Evolutionary conservation across 75 land plant species (phyloP), one percentile per base, ranked within the genome.

Genomic region (Sequoiadendron giganteum): DNA sequence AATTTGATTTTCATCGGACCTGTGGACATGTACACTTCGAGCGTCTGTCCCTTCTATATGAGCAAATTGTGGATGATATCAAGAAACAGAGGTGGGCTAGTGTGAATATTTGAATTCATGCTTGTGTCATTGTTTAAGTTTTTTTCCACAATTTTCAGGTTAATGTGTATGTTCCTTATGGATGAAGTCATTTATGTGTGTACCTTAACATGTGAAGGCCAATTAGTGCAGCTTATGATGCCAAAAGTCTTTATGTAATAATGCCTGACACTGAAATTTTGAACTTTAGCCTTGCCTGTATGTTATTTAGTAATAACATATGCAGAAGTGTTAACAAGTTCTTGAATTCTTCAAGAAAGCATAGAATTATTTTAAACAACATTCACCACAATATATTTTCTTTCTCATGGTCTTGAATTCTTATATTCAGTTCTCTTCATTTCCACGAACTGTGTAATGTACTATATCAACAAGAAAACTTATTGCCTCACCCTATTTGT

Each of bases 1-100:
- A 96, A 2, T 98, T 98, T 93, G 99, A 98, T 83, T 98, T 98
- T 87, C 99, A 98, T 87, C 93, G 87, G 11, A 73, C 82, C 36
- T 98, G 99, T 93, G 96, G 95, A 32, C 94, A 88, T 47, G 88
- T 93, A 75, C 96, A 95, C 84, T 98, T 98, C 87, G 96, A 98
- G 73, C 92, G 94, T 48, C 86, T 98, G 65, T 90, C 94, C 1
- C 16, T 89, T 86, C 94, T 98, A 2, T 94, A 95, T 91, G 94
- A 97, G 81, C 89, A 97, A 82, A 92, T 97, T 25, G 83, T 88
- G 25, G 94, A 91, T 48, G 91, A 91, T 36, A 89, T 97, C 70
- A 89, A 91, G 42, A 92, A 91, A 54, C 97, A 98, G 90, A 93
- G 99, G 99, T 98, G 34, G 38, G 83, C 19, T 86, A 48, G 32